A percentile compares a stretch with the other conserved stretches of the same genome.
Conservation (phyloP, 352 stramenopile species). For the Globisporangium paddicum region DNA sequence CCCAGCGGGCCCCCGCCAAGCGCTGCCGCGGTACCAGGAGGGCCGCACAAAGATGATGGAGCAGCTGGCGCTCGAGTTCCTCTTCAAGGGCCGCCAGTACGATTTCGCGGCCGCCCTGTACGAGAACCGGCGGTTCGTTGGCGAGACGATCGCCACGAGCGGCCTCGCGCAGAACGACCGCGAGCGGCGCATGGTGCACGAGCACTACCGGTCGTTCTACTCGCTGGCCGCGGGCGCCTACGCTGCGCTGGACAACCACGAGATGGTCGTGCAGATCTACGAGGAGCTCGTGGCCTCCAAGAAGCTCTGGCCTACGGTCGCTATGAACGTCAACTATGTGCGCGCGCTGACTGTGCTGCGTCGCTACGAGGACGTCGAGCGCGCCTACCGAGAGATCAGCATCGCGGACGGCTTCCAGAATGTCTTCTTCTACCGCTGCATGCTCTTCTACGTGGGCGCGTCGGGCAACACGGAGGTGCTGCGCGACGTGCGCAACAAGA, state of each 20-base stretch:
- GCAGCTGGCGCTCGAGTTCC: slow-evolving; percentile 11
- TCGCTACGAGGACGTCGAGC: neutral
- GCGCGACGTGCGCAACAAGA: slow-evolving; percentile 2
- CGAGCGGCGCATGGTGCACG: slow-evolving; percentile 1
- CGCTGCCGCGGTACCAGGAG: slow-evolving; percentile 7
- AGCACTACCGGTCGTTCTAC: slow-evolving; percentile 16
- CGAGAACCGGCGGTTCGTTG: slow-evolving; percentile 9
- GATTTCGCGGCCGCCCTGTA: slow-evolving; percentile 12
- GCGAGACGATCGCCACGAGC: neutral
- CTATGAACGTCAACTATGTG: slow-evolving; percentile 18
- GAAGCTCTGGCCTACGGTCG: slow-evolving; percentile 11
- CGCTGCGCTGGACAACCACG: slow-evolving; percentile 4
- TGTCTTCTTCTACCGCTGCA: slow-evolving; percentile 15
- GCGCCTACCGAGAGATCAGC: slow-evolving; percentile 3
- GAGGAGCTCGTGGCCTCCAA: neutral
- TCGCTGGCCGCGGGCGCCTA: slow-evolving; percentile 14
- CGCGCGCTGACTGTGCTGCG: slow-evolving; percentile 9
- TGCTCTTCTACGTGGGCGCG: slow-evolving; percentile 6
- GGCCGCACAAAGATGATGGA: slow-evolving; percentile 13
- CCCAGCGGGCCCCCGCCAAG: neutral
- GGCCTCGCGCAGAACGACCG: slow-evolving; percentile 10
- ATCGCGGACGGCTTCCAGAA: slow-evolving; percentile 12
- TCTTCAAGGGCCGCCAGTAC: slow-evolving; percentile 4
- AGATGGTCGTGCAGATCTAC: slow-evolving; percentile 8
- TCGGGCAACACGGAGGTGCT: neutral